Evolutionary conservation across 306 rosid genomes (phyloP), one percentile per base, ranked within the genome.

Genomic region (Cercis canadensis): DNA sequence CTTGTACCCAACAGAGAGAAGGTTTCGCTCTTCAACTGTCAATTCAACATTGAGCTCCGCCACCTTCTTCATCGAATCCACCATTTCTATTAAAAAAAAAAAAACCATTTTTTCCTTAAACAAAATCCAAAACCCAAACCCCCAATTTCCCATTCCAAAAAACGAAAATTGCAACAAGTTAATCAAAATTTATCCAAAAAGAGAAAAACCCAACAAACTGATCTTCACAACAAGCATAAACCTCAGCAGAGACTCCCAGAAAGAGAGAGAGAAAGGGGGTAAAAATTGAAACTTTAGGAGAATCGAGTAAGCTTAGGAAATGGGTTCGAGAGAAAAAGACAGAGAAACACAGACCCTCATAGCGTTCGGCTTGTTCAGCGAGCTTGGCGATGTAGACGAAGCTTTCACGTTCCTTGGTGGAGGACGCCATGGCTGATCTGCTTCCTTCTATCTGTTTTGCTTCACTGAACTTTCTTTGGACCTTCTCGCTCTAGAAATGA

Each of bases 341-440:
- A 3, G 16, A 51, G 4, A 21, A 6, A 8, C 43, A 37, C 43
- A 36, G 4, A 83, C 81, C 83, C 41, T 87, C 92, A 55, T 87
- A 84, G 78, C 92, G 92, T 65, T 87, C 92, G 33, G 92, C 92
- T 64, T 87, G 89, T 62, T 87, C 89, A n/a, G 89, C 85, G 31
- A 87, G 87, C 83, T 87, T 87, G 39, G 92, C 92, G 54, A 46
- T 51, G 83, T 87, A 87, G 69, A 87, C 85, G 65, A 64, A 70
- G 80, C 34, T 85, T 57, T 87, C 88, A 11, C 87, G 80, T 67
- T 86, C 78, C 16, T 75, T 75, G 54, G 79, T 21, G 78, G 76
- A 70, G 78, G 78, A 74, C 0, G 89, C 86, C 89, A 80, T 83
- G 64, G 82, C 58, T 32, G 72, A 70, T 83, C 77, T 56, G 64